These are phyloP conservation scores for Paraphaeosphaeria minitans DNA, from an alignment of 2,329 filamentous ascomycete species.

Conservation along the genomic window DNA sequence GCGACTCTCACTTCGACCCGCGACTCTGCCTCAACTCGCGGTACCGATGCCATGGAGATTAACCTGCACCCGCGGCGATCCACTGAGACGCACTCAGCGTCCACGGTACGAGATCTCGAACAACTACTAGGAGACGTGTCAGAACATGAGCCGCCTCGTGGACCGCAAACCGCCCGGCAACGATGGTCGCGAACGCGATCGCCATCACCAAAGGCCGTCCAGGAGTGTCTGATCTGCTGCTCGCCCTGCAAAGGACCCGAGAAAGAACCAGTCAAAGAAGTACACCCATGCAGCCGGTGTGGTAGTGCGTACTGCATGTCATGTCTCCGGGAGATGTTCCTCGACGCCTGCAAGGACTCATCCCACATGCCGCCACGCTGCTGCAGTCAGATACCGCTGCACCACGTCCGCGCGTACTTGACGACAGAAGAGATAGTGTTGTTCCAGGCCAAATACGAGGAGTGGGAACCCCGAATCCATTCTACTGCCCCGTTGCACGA, in stretches of 20 bases:
- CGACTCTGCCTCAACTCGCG: background rate
- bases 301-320: constrained; percentile 36
- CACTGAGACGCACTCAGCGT: background rate
- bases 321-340: constrained; percentile 51
- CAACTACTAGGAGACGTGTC: constrained; percentile 2
- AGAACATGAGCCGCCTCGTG: background rate
- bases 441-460: constrained; percentile 54
- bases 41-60: constrained; percentile 10
- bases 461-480: constrained; percentile 53
- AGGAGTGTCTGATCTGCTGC: constrained; percentile 33
- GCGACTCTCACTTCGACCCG: constrained; percentile 6
- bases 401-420: constrained; percentile 45
- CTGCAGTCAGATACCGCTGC: constrained; percentile 52
- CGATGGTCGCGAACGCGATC: background rate
- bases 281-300: constrained; percentile 44
- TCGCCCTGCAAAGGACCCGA: constrained; percentile 15
- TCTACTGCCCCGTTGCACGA: constrained; percentile 56
- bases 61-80: background rate
- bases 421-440: constrained; percentile 40
- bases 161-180: background rate
- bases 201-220: constrained; percentile 6
- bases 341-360: constrained; percentile 46
- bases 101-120: background rate
- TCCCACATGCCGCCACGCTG: constrained; percentile 55
- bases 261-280: constrained; percentile 1